These are phyloP conservation scores for Chlamydomonas asymmetrica DNA, from an alignment of 139 green algal species.

Conservation along the genomic window DNA sequence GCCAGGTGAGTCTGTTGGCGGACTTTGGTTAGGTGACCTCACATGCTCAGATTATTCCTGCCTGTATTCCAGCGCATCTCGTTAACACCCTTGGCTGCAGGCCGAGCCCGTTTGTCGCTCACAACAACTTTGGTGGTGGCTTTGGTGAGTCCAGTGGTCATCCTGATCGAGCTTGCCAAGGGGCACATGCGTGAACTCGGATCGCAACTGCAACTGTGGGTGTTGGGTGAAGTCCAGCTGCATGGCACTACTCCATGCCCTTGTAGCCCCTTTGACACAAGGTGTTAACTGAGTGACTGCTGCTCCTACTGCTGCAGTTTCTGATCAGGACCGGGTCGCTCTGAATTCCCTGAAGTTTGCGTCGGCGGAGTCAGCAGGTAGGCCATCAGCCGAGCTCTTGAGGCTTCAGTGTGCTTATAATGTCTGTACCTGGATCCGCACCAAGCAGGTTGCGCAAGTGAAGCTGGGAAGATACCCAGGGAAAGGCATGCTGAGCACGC, in stretches of 20 bases:
- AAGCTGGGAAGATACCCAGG: too few relatives aligned
- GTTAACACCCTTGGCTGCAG: constrained; percentile 10
- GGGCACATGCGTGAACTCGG: background rate
- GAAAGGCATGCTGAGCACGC: too few relatives aligned
- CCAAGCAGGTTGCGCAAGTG: too few relatives aligned
- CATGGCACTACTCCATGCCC: too few relatives aligned
- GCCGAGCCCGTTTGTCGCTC: constrained; percentile 52
- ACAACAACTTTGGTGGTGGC: constrained; percentile 85
- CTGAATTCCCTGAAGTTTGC: constrained; percentile 83
- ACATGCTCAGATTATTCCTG: background rate
- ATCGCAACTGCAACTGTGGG: too few relatives aligned
- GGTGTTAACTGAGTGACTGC: too few relatives aligned
- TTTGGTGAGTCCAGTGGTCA: constrained; percentile 76
- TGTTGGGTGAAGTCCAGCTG: background rate
- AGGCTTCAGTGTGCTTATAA: too few relatives aligned
- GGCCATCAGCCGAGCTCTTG: too few relatives aligned
- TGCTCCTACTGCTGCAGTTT: constrained; percentile 53
- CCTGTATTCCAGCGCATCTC: background rate
- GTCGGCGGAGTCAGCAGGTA: constrained; percentile 63
- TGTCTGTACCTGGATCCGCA: too few relatives aligned
- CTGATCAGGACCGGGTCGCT: constrained; percentile 77
- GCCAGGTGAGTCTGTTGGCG: constrained; percentile 31
- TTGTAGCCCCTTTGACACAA: too few relatives aligned
- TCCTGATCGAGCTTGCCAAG: background rate
- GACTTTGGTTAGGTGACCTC: background rate